These are phyloP conservation scores for Boletellus emodensis DNA, from an alignment of 768 basidiomycete genomes.

Conservation along the genomic window DNA sequence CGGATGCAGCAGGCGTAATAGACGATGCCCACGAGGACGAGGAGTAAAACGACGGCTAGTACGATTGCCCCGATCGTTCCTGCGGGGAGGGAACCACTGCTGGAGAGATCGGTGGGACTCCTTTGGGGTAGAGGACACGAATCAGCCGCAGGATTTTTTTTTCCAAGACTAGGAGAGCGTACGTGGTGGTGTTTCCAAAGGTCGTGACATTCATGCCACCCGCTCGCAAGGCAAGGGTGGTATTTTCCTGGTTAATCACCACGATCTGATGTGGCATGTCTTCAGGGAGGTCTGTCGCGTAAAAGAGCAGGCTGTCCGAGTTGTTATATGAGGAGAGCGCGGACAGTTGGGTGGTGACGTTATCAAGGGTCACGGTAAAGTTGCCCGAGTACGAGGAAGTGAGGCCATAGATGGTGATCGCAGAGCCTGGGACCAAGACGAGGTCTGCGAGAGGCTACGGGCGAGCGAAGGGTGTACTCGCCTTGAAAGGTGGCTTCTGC, in stretches of 20 bases:
- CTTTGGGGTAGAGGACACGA: conserved; percentile 7
- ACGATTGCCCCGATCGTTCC: conserved; percentile 68
- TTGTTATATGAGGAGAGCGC: conserved; percentile 52
- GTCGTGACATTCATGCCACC: conserved; percentile 50
- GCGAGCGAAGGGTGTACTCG: conserved; percentile 25
- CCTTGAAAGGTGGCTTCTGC: conserved; percentile 45
- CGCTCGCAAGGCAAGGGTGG: conserved; percentile 45
- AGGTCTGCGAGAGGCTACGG: neutral
- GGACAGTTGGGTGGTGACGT: conserved; percentile 44
- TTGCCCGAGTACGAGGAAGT: conserved; percentile 55
- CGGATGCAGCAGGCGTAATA: conserved; percentile 47
- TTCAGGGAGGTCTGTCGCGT: conserved; percentile 56
- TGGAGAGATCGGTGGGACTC: conserved; percentile 14
- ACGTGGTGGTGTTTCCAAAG: conserved; percentile 32
- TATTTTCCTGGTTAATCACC: conserved; percentile 54
- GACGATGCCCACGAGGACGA: conserved; percentile 41
- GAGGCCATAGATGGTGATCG: conserved; percentile 56
- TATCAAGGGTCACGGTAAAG: conserved; percentile 56
- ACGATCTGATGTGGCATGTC: conserved; percentile 44
- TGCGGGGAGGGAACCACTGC: conserved; percentile 31
- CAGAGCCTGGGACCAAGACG: conserved; percentile 43
- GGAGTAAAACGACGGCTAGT: conserved; percentile 51
- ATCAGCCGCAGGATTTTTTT: neutral
- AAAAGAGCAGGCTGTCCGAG: conserved; percentile 56
- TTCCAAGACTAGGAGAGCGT: conserved; percentile 13